phyloP scores from a whole-genome alignment of 2,329 filamentous ascomycete species.

The Epichloe bromicola region DNA sequence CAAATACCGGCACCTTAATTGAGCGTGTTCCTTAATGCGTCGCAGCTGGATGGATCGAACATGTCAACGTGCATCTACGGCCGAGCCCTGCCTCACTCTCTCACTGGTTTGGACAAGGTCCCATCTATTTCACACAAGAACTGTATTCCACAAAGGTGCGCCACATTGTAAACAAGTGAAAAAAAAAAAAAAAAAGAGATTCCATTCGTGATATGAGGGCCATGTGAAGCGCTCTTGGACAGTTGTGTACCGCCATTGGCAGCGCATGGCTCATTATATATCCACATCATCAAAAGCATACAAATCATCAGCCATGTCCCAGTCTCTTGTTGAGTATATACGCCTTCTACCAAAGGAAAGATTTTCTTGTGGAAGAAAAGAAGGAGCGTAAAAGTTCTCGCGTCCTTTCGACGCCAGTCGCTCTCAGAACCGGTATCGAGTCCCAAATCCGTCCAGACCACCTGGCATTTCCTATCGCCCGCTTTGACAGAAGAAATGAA shows the following conservation, averaged over 20 bases:
- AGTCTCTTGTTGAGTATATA: conserved; percentile 1
- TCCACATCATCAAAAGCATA: conserved; percentile 15
- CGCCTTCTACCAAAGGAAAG: conserved; percentile 1
- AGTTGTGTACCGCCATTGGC: neutral
- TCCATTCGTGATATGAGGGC: neutral
- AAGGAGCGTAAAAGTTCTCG: neutral
- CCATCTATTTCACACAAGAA: too few species aligned
- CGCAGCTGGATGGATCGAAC: too few species aligned
- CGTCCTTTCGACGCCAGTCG: conserved; percentile 2
- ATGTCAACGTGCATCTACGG: too few species aligned
- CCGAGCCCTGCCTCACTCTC: too few species aligned
- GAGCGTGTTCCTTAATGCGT: too few species aligned
- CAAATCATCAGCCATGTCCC: conserved; percentile 12
- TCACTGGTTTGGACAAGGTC: too few species aligned
- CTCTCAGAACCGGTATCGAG: conserved; percentile 5
- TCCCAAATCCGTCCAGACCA: conserved; percentile 1
- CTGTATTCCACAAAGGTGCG: too few species aligned
- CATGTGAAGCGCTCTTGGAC: neutral
- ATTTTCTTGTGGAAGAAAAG: neutral
- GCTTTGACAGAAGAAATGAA: neutral
- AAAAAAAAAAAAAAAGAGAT: neutral
- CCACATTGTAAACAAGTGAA: neutral
- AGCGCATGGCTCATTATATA: conserved; percentile 4
- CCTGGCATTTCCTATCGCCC: neutral
- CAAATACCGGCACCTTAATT: too few species aligned